These are phyloP conservation scores for Hypoxylon crocopeplum DNA, from an alignment of 495 filamentous ascomycete species.

Conservation along the genomic window DNA sequence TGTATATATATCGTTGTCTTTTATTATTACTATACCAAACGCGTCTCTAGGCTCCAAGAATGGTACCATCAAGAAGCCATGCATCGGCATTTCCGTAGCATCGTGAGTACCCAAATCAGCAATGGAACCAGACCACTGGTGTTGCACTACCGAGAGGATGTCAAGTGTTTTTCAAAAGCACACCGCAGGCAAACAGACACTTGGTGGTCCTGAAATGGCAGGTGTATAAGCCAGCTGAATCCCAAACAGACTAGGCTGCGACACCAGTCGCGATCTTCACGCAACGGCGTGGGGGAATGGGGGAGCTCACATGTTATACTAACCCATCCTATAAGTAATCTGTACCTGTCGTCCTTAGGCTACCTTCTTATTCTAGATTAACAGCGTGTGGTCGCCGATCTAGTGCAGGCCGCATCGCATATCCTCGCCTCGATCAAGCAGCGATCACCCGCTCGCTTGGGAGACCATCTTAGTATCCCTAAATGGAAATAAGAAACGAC, in stretches of 20 bases:
- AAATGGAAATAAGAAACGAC: constrained; percentile 7
- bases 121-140: constrained; percentile 18
- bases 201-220: constrained; percentile 22
- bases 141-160: constrained; percentile 4
- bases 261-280: constrained; percentile 3
- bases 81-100: constrained; percentile 13
- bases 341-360: constrained; percentile 13
- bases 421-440: constrained; percentile 5
- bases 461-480: neutral
- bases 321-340: neutral
- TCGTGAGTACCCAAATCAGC: constrained; percentile 11
- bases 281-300: too few species aligned
- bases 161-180: constrained; percentile 14
- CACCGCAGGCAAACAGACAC: constrained; percentile 14
- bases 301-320: too few species aligned
- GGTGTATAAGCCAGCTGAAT: constrained; percentile 25
- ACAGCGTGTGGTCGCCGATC: constrained; percentile 19
- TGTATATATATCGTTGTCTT: neutral
- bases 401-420: neutral
- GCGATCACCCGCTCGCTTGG: constrained; percentile 6
- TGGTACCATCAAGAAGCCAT: neutral
- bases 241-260: constrained; percentile 19
- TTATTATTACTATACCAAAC: constrained; percentile 5
- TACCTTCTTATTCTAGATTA: constrained; percentile 31
- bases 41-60: neutral